A percentile compares a stretch with the other conserved stretches of the same genome.
phyloP scores from a whole-genome alignment of 805 yeast species.

The Ogataea saltuana region DNA sequence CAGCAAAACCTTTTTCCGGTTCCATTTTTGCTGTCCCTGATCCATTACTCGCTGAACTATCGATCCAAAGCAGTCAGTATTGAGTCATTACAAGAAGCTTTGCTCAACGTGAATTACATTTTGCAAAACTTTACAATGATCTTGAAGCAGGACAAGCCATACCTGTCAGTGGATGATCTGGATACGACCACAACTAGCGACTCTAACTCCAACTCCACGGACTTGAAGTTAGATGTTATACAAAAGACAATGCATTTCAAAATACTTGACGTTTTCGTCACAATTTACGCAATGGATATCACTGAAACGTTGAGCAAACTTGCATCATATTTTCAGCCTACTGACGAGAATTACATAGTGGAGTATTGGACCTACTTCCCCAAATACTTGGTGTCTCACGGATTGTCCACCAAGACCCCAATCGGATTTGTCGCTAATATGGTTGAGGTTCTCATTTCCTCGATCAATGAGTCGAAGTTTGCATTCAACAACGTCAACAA shows the following conservation, averaged over 20 bases:
- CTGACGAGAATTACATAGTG: slow-evolving; percentile 25
- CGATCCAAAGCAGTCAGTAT: slow-evolving; percentile 60
- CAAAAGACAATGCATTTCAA: slow-evolving; percentile 45
- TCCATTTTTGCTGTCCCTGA: slow-evolving; percentile 61
- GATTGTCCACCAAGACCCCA: slow-evolving; percentile 54
- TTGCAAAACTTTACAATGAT: slow-evolving; percentile 27
- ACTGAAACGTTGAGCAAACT: slow-evolving; percentile 47
- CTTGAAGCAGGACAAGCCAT: slow-evolving; percentile 32
- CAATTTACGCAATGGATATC: slow-evolving; percentile 55
- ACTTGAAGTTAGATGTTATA: slow-evolving; percentile 22
- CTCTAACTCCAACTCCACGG: slow-evolving; percentile 19
- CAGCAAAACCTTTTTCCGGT: slow-evolving; percentile 39
- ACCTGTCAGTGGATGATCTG: slow-evolving; percentile 20
- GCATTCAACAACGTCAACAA: slow-evolving; percentile 29
- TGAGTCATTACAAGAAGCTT: slow-evolving; percentile 36
- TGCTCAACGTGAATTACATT: slow-evolving; percentile 31
- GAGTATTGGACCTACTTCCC: slow-evolving; percentile 40
- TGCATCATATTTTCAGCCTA: slow-evolving; percentile 25
- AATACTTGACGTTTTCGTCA: slow-evolving; percentile 50
- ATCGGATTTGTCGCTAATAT: slow-evolving; percentile 51
- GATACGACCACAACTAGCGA: slow-evolving; percentile 15
- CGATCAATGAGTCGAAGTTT: slow-evolving; percentile 38
- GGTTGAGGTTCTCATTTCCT: slow-evolving; percentile 52
- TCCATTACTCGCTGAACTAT: slow-evolving; percentile 56
- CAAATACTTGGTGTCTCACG: slow-evolving; percentile 36